Evolutionary conservation across 2,329 filamentous ascomycete species (phyloP), one percentile per base, ranked within the genome.

Genomic region (Didymella pomorum): DNA sequence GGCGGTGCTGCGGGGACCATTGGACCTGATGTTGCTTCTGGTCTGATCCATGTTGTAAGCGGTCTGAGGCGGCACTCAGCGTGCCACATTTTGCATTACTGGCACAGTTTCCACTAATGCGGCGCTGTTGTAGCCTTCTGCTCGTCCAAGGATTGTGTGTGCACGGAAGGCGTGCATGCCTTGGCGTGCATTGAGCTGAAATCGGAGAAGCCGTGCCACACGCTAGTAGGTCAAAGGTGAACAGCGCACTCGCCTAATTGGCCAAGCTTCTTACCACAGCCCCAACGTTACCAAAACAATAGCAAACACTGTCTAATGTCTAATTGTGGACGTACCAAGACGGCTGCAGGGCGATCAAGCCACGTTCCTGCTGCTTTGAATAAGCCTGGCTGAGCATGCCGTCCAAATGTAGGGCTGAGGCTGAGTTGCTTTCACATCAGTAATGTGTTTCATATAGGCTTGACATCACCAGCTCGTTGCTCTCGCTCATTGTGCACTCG

Each of bases 271-370:
- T 50, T 25, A 56, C 53, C 43, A 52, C 37, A 45, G 33, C 42
- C 52, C 28, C 45, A 64, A 62, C 12, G 28, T 60, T 66, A 65
- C 65, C 29, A 16, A 4, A 49, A 39, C 20, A 31, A 44, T 18
- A 12, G 29, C 52, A 20, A 56, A 68, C 29, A 50, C 64, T 66
- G 52, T 59, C 56, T 68, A 67, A 58, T 63, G 16, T 60, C 66
- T 65, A 67, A 67, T 56, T 62, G 50, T 60, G 46, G 66, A 49
- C 55, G 45, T 39, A 39, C 56, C 31, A 43, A 52, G 53, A 45
- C 43, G 46, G 56, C 25, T 42, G 39, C 31, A 56, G 33, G 53
- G 48, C 39, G 63, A 50, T 49, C 49, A 37, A 60, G 52, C 61
- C 54, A 62, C 35, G 37, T 52, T 57, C 49, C 60, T 39, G 59